Base-by-base conservation (phyloP, 2,329 filamentous ascomycete species). In the Colletotrichum plurivorum region DNA sequence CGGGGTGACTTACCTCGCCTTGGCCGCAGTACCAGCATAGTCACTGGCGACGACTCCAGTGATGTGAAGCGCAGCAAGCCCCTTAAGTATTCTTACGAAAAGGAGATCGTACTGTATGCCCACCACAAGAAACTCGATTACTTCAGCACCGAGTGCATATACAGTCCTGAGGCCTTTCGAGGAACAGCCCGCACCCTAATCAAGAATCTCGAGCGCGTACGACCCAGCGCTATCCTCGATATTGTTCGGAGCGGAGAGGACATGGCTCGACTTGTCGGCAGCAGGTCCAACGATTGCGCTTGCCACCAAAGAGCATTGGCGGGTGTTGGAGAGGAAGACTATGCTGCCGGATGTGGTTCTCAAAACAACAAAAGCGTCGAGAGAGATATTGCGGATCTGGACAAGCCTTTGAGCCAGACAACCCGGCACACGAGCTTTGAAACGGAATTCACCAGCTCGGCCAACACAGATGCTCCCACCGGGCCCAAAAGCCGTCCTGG, bases 121-220 rank as follows among this genome's bases (percentile, higher is more conserved):
- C 94, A 98, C 78, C 94, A 99, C 84, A 97, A 96, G 81, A 95
- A 95, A 79, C 86, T 99, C 72, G 95, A 98, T 78, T 99, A 99
- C 82, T 99, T 99, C 82, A 97, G 92, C 76, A 99, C 96, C 0
- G 96, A 99, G 82, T 99, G 96, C 84, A 94, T 99, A 70, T 99
- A 99, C 84, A 97, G 94, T 62, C 96, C 96, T 0, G 96, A 99
- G 81, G 96, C 96, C 2, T 99, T 99, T 78, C 88, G 96, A 68
- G 96, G 96, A 3, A 97, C 94, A 73, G 96, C 96, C 2, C 89
- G 96, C 72, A 93, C 92, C 27, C 83, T 99, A 67, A 97, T 99
- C 80, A 99, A 99, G 83, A 97, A 95, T 74, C 84, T 99, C 39
- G 96, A 99, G 81, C 93, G 93, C 74, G 94, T 99, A 8, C 88